Evolutionary conservation across 2,329 filamentous ascomycete species (phyloP), one percentile per base, ranked within the genome.

Genomic region (Xylariaceae sp.): DNA sequence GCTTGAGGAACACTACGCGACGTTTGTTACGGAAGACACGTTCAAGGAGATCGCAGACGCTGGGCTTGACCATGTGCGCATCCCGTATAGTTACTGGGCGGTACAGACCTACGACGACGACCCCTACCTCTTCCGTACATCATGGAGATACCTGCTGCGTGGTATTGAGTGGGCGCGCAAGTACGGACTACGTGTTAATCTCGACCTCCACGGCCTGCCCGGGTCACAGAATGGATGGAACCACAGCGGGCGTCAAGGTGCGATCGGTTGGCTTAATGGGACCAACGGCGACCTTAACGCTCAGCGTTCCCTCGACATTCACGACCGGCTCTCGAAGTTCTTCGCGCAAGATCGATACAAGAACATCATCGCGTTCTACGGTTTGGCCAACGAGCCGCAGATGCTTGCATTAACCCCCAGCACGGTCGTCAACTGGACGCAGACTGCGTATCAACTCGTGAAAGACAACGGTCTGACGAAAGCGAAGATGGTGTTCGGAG

Each of bases 161-260:
- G 89, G 80, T 10, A 96, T 99, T 58, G 94, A 99, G 68, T 99
- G 89, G 80, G 89, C 88, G 40, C 86, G 94, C 22, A 91, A 95
- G 64, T 87, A 96, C 66, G 94, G 94, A 0, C 75, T 99, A 5
- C 86, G 94, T 2, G 83, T 99, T 38, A 97, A 97, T 55, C 81
- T 99, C 4, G 94, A 99, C 67, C 73, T 96, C 5, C 94, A 99
- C 70, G 90, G 80, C n/a, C 75, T 94, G 0, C 92, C 92, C 0
- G 94, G 94, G 0, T 92, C 87, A 53, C 94, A 97, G 65, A 99
- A 99, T 62, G 94, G 94, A 2, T 97, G 92, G 92, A 96, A 96
- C 62, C 94, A 99, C 68, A 95, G 89, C 59, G 94, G 94, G 0
- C 82, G 84, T 10, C 85, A 87, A 66, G 92, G 94, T 1, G 53